Evolutionary conservation across 2,329 filamentous ascomycete genomes (phyloP).

Genomic region (Pyricularia sp.): DNA sequence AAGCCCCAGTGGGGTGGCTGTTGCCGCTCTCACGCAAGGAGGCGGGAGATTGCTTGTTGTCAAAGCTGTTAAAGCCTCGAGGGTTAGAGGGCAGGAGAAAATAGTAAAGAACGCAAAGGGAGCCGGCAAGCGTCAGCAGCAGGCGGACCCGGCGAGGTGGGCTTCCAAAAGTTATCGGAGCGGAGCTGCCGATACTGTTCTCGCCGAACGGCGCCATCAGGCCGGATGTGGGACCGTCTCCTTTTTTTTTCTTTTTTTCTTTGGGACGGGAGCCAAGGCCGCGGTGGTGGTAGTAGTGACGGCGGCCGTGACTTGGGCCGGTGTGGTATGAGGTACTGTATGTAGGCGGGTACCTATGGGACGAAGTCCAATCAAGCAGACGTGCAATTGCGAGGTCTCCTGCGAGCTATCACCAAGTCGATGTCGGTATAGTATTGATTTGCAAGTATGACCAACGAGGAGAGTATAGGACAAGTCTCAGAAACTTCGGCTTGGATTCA

Average conservation of each 20-base stretch:
- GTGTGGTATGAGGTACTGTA: not conserved
- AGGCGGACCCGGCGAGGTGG: not conserved
- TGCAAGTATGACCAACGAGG: too few relatives aligned
- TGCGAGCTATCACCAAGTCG: not conserved
- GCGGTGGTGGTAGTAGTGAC: not conserved
- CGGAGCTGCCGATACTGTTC: not conserved
- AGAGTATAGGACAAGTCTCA: too few relatives aligned
- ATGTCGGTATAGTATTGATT: too few relatives aligned
- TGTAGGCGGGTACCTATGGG: not conserved
- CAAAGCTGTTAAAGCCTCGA: not conserved
- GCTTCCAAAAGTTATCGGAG: not conserved
- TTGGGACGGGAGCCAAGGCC: not conserved
- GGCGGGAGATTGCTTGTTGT: not conserved
- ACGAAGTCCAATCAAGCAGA: not conserved
- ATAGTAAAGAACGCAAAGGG: not conserved
- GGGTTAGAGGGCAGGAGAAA: not conserved
- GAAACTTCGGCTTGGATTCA: too few relatives aligned
- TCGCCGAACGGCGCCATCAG: not conserved
- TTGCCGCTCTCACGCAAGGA: not conserved
- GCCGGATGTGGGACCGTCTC: too few relatives aligned
- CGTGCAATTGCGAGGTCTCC: not conserved
- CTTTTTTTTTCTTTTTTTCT: too few relatives aligned
- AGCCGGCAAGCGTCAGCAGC: not conserved
- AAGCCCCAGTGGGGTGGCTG: not conserved
- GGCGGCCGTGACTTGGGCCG: not conserved